Evolutionary conservation across 2,329 filamentous ascomycete species (phyloP).

Genomic region (Aspergillus sp.): DNA sequence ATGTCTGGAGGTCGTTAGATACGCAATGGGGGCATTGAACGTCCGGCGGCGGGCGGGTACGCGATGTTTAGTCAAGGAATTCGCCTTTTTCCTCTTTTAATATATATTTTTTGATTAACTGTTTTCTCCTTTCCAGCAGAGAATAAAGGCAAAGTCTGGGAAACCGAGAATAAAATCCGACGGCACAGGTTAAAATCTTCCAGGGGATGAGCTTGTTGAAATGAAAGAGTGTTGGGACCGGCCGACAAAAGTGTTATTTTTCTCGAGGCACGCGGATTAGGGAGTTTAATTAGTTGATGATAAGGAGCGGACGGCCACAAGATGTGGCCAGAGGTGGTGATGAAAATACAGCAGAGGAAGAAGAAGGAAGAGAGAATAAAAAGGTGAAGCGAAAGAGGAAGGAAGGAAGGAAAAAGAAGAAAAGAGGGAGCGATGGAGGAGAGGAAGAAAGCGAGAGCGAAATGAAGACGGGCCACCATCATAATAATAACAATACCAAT

Average conservation of each 20-base stretch:
- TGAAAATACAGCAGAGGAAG: slow-evolving; percentile 4
- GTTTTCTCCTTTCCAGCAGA: neutral
- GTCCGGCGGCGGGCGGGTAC: neutral
- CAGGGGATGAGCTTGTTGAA: neutral
- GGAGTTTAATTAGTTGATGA: neutral
- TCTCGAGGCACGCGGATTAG: neutral
- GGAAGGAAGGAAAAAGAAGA: slow-evolving; percentile 5
- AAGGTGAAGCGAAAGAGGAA: slow-evolving; percentile 10
- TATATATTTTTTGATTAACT: no score
- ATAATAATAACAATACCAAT: no score
- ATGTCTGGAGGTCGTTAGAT: slow-evolving; percentile 20
- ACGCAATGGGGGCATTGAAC: slow-evolving; percentile 15
- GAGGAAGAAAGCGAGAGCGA: slow-evolving; percentile 10
- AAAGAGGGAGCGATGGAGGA: slow-evolving; percentile 8
- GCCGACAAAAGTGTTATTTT: slow-evolving; percentile 1
- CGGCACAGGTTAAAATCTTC: no score
- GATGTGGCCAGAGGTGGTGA: slow-evolving; percentile 10
- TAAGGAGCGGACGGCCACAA: slow-evolving; percentile 36
- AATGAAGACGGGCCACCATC: neutral
- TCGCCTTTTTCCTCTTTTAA: neutral
- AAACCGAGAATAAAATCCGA: neutral
- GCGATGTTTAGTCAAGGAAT: no score
- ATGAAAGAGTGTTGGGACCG: slow-evolving; percentile 4
- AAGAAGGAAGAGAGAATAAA: slow-evolving; percentile 5
- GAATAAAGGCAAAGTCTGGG: neutral